A percentile compares a stretch with the other conserved stretches of the same genome.
Conservation (phyloP, 202 grass and related monocot species). For the Setaria italica region DNA sequence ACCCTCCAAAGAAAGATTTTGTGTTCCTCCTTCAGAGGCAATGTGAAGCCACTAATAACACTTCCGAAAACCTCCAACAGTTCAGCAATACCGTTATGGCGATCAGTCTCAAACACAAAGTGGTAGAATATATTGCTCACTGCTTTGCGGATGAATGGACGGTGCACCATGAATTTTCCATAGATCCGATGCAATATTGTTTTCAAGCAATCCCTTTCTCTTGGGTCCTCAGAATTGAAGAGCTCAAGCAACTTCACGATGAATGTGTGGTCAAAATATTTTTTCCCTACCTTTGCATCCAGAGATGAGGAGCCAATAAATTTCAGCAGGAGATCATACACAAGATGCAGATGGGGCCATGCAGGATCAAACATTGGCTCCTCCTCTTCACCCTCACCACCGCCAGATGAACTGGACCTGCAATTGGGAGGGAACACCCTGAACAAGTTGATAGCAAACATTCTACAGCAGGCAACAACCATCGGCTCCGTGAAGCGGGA, state of each 20-base stretch:
- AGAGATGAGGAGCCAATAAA: conserved; percentile 66
- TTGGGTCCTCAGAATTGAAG: conserved; percentile 75
- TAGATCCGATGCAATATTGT: conserved; percentile 72
- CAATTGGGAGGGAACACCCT: conserved; percentile 61
- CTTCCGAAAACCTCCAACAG: conserved; percentile 77
- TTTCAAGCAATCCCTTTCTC: conserved; percentile 78
- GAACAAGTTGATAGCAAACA: conserved; percentile 72
- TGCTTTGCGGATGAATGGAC: conserved; percentile 72
- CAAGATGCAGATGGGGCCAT: conserved; percentile 72
- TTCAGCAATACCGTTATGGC: conserved; percentile 67
- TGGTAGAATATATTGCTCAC: conserved; percentile 76
- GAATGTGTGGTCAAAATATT: conserved; percentile 76
- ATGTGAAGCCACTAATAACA: conserved; percentile 68
- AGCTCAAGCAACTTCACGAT: conserved; percentile 59
- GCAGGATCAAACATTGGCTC: conserved; percentile 73
- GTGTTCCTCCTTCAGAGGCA: conserved; percentile 75
- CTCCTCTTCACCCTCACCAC: conserved; percentile 65
- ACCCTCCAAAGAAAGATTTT: conserved; percentile 68
- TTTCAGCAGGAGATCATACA: conserved; percentile 76
- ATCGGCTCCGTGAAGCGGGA: conserved; percentile 56
- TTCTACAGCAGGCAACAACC: conserved; percentile 60
- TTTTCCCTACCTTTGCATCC: conserved; percentile 73
- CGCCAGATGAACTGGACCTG: conserved; percentile 39
- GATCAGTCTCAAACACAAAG: conserved; percentile 63
- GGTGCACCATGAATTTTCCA: conserved; percentile 76